Evolutionary conservation across 2,329 filamentous ascomycete genomes (phyloP), one percentile per base, ranked within the genome.

Genomic region (Cryphonectria carpinicola): DNA sequence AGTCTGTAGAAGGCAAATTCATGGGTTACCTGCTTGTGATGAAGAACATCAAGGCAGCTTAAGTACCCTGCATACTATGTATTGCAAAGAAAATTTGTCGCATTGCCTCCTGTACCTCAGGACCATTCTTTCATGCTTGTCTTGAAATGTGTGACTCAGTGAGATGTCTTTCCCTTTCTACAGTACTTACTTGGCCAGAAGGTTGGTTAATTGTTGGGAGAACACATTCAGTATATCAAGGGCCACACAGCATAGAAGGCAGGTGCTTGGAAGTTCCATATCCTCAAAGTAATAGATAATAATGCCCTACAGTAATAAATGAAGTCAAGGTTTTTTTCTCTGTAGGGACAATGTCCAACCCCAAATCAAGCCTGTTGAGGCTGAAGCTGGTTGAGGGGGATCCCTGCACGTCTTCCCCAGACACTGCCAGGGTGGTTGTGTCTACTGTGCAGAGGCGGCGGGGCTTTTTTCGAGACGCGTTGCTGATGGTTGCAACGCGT

Each of bases 381-480:
- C 63, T 52, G 63, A 52, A 32, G 14, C 10, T 32, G 25, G 28
- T 4, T 65, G 28, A 65, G 63, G 63, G 62, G 43, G 28, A 65
- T 43, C 63, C 63, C 63, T 49, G 63, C 63, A 65, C 11, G 35
- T 39, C 14, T 32, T 7, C n/a, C 61, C 61, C 35, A 19, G 28
- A 19, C 13, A 19, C 13, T n/a, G 54, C 54, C 52, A 56, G 25
- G 52, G 52, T 56, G n/a, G 41, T 7, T 28, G 25, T 17, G 13
- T 58, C 54, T 58, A 2, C 28, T 32, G 32, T 32, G 4, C 32
- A 32, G 32, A 32, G 35, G 54, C 1, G 54, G 54, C 43, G 63
- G 41, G 41, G 43, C 61, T 62, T 64, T 46, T 32, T 46, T 43
- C 28, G 7, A 63, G 61, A 72, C 71, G 68, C 71, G 71, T 72